Conservation (phyloP, 768 basidiomycete genomes). For the Termitomyces sp. region DNA sequence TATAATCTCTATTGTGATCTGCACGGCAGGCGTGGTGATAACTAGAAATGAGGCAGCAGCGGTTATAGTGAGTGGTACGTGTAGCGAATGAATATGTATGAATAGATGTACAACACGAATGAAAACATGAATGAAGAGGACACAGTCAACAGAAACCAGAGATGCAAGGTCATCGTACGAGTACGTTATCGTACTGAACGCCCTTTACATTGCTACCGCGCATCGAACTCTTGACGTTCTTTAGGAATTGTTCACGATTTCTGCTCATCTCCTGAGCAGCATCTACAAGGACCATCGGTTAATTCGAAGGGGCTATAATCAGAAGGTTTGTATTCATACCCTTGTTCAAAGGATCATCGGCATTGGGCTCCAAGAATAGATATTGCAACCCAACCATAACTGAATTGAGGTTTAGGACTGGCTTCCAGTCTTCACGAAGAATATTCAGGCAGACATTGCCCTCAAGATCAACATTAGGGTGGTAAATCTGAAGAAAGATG, state of each 20-base stretch:
- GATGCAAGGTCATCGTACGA: constrained; percentile 30
- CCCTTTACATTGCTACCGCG: constrained; percentile 74
- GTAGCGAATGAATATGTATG: constrained; percentile 25
- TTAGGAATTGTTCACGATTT: constrained; percentile 76
- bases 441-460: constrained; percentile 99
- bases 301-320: background rate
- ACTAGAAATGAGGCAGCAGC: constrained; percentile 15
- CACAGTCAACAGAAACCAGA: constrained; percentile 13
- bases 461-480: constrained; percentile 96
- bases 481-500: constrained; percentile 71
- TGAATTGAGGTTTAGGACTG: constrained; percentile 93
- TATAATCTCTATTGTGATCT: constrained; percentile 27
- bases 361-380: constrained; percentile 96
- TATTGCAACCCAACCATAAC: constrained; percentile 99
- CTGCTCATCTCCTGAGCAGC: constrained; percentile 92
- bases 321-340: constrained; percentile 43
- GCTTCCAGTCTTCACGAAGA: constrained; percentile 99
- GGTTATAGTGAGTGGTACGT: constrained; percentile 21
- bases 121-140: constrained; percentile 21
- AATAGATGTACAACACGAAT: constrained; percentile 24
- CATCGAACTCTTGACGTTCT: constrained; percentile 87
- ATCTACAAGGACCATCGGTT: constrained; percentile 44
- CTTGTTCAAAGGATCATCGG: constrained; percentile 98
- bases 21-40: constrained; percentile 19
- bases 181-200: constrained; percentile 73